Percentiles rank a stretch among this genome's conserved stretches.
These are phyloP conservation scores for Tuctoria greenei DNA, from an alignment of 176 grass and related monocot species.

Conservation along the genomic window DNA sequence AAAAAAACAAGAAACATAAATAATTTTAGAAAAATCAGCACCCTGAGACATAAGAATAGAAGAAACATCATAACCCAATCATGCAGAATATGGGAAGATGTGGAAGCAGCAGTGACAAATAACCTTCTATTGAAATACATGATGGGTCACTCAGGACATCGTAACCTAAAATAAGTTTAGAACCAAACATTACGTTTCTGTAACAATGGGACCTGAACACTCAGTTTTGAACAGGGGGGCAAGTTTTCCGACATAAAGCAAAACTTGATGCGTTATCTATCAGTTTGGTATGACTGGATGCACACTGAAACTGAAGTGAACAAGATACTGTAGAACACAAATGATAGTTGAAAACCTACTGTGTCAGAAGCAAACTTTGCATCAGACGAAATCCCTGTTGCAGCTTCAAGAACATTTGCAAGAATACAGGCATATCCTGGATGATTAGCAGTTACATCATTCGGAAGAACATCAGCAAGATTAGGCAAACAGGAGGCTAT, in stretches of 20 bases:
- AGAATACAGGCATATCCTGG: conserved; percentile 96
- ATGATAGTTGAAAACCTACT: conserved; percentile 45
- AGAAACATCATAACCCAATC: conserved; percentile 12
- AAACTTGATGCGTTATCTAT: background rate
- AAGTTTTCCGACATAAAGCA: background rate
- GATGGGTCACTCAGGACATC: conserved; percentile 1
- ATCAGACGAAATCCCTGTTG: conserved; percentile 76
- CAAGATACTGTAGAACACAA: conserved; percentile 10
- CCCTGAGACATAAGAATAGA: background rate
- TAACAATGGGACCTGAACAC: background rate
- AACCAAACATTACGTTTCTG: background rate
- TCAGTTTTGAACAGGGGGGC: background rate
- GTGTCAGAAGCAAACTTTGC: conserved; percentile 63
- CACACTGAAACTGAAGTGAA: background rate
- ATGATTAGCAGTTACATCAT: conserved; percentile 57
- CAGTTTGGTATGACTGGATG: background rate
- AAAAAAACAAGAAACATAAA: background rate
- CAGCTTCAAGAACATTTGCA: conserved; percentile 95
- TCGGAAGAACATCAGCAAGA: conserved; percentile 52
- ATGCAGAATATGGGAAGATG: background rate
- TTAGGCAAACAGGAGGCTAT: conserved; percentile 59
- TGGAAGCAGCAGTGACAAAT: conserved; percentile 8
- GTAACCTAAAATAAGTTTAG: conserved; percentile 6
- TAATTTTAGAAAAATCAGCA: background rate
- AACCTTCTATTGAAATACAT: background rate